These are phyloP conservation scores for Bromus sterilis DNA, from an alignment of 176 grass and related monocot genomes.

Conservation along the genomic window DNA sequence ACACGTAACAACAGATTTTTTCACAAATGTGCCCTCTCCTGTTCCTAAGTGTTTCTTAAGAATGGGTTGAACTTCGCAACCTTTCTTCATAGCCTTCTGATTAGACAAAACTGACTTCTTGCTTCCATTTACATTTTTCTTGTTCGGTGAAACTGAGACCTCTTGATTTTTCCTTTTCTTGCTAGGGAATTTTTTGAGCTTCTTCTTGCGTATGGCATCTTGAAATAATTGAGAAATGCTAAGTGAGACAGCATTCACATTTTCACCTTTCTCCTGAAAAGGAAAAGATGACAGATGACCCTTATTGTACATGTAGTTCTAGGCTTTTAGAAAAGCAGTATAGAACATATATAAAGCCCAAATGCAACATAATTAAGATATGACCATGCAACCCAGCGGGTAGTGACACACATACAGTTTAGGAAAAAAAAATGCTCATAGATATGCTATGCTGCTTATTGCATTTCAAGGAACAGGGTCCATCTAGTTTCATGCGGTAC, in stretches of 20 bases:
- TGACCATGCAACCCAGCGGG: not conserved
- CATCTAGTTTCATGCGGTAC: not conserved
- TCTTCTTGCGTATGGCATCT: slow-evolving; percentile 36
- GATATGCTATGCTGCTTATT: not conserved
- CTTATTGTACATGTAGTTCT: not conserved
- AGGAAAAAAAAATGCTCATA: no score
- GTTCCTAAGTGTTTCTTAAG: slow-evolving; percentile 46
- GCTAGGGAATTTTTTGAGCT: slow-evolving; percentile 25
- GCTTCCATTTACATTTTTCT: slow-evolving; percentile 37
- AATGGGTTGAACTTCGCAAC: slow-evolving; percentile 44
- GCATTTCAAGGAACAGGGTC: not conserved
- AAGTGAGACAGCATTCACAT: slow-evolving; percentile 21
- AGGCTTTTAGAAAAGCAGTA: not conserved
- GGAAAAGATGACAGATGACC: slow-evolving; percentile 10
- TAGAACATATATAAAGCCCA: not conserved
- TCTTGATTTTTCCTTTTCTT: slow-evolving; percentile 42
- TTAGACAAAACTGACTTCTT: slow-evolving; percentile 34
- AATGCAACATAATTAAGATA: not conserved
- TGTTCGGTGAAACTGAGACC: slow-evolving; percentile 32
- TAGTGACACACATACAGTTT: not conserved
- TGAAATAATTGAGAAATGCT: slow-evolving; percentile 48
- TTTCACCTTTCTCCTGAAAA: slow-evolving; percentile 49
- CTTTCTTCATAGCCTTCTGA: slow-evolving; percentile 27
- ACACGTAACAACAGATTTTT: slow-evolving; percentile 7
- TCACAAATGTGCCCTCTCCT: not conserved